These are phyloP conservation scores for Pythium brassicae DNA, from an alignment of 352 stramenopile genomes.

Conservation along the genomic window DNA sequence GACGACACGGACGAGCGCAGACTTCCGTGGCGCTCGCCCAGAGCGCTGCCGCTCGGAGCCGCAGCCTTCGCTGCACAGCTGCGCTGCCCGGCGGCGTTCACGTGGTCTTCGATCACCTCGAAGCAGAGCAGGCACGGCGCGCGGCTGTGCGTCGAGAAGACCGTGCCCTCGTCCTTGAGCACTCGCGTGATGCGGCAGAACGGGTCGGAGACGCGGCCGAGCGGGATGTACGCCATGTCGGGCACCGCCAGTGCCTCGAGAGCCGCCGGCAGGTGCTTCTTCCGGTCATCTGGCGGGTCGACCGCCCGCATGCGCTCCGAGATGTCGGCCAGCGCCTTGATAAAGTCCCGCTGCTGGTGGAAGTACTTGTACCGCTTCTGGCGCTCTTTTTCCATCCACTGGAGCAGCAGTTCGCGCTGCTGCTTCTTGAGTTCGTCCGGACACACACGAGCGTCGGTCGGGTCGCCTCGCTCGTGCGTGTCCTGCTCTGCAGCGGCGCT, in stretches of 20 bases:
- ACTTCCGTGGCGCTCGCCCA: conserved; percentile 8
- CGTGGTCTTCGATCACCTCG: conserved; percentile 73
- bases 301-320: conserved; percentile 67
- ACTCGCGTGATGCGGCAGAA: conserved; percentile 69
- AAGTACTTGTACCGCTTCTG: conserved; percentile 81
- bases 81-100: conserved; percentile 51
- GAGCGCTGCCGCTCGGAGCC: neutral
- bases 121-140: conserved; percentile 74
- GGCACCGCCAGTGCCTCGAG: conserved; percentile 44
- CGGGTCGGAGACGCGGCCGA: conserved; percentile 64
- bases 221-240: conserved; percentile 72
- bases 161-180: conserved; percentile 63
- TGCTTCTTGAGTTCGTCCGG: conserved; percentile 21
- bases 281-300: conserved; percentile 57
- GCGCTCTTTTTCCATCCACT: conserved; percentile 78
- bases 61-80: conserved; percentile 3
- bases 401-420: conserved; percentile 48
- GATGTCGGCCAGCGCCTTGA: conserved; percentile 63
- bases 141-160: conserved; percentile 79
- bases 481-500: neutral
- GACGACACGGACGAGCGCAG: conserved; percentile 19
- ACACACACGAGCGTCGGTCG: neutral
- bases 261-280: conserved; percentile 48
- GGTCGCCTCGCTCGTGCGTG: neutral
- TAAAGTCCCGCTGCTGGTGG: conserved; percentile 73